These are phyloP conservation scores for Physcomitrellopsis africana DNA, from an alignment of 225 moss, liverwort and hornwort species.

Conservation along the genomic window DNA sequence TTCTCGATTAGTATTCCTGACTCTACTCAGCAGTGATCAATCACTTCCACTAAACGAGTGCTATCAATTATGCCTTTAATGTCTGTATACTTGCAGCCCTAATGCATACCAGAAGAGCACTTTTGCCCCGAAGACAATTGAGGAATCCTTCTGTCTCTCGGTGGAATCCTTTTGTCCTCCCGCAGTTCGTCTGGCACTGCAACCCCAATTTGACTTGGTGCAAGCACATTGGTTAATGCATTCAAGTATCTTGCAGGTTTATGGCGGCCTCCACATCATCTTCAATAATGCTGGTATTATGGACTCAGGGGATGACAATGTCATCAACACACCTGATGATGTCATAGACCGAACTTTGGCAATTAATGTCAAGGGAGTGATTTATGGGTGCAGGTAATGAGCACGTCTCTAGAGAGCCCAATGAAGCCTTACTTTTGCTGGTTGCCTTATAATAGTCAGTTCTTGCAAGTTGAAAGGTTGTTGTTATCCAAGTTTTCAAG, in stretches of 20 bases:
- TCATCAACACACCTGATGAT: conserved; percentile 84
- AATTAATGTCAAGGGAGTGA: conserved; percentile 69
- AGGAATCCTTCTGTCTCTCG: no score
- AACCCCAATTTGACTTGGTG: neutral
- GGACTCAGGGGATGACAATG: conserved; percentile 84
- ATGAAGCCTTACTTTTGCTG: neutral
- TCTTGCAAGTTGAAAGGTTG: no score
- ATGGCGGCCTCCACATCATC: conserved; percentile 61
- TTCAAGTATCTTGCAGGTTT: conserved; percentile 43
- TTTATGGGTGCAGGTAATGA: conserved; percentile 78
- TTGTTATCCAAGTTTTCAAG: no score
- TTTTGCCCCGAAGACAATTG: no score
- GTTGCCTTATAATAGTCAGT: neutral
- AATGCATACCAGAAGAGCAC: no score
- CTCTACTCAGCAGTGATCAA: no score
- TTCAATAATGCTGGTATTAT: conserved; percentile 97
- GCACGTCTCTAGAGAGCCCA: neutral
- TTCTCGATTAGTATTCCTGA: no score
- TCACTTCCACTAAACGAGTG: no score
- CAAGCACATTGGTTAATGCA: conserved; percentile 16
- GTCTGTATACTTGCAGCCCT: no score
- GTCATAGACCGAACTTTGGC: conserved; percentile 64
- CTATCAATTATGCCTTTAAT: no score
- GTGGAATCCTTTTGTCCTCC: no score
- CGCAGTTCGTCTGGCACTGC: no score